A percentile compares a stretch with the other conserved stretches of the same genome.
phyloP scores from a whole-genome alignment of 495 filamentous ascomycete genomes.

The Trichoderma erinaceum region DNA sequence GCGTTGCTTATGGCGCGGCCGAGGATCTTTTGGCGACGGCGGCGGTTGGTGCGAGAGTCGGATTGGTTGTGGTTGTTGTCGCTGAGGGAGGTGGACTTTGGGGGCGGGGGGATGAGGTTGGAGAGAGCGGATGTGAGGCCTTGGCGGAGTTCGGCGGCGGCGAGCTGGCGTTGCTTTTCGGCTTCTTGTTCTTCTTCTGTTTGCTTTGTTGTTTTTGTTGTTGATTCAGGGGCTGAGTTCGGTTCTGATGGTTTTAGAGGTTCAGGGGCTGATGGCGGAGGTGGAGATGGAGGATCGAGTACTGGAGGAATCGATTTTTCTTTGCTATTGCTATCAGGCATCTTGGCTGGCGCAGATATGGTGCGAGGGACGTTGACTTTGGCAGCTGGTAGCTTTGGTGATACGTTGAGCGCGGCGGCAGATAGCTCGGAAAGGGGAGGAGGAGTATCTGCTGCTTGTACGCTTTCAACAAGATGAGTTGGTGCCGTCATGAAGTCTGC shows the following conservation, averaged over 20 bases:
- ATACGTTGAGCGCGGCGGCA: slow-evolving; percentile 33
- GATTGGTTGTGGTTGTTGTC: slow-evolving; percentile 21
- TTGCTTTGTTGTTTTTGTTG: slow-evolving; percentile 25
- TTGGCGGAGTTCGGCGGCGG: slow-evolving; percentile 22
- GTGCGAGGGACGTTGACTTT: slow-evolving; percentile 7
- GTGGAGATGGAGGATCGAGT: not conserved
- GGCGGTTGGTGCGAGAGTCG: slow-evolving; percentile 19
- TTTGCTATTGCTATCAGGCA: slow-evolving; percentile 13
- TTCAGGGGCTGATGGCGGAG: slow-evolving; percentile 12
- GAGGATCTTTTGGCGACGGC: slow-evolving; percentile 40
- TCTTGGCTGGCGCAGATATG: slow-evolving; percentile 9
- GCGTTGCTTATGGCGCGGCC: slow-evolving; percentile 47
- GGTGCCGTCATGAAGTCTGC: slow-evolving; percentile 33
- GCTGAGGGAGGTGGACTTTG: slow-evolving; percentile 21
- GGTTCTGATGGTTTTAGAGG: slow-evolving; percentile 18
- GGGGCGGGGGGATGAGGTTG: not conserved
- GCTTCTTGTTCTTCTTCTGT: slow-evolving; percentile 15
- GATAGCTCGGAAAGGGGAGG: slow-evolving; percentile 39
- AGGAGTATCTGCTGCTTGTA: slow-evolving; percentile 18
- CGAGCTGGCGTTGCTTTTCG: slow-evolving; percentile 18
- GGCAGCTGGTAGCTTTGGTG: slow-evolving; percentile 19
- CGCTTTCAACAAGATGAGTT: slow-evolving; percentile 27
- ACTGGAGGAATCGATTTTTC: not conserved
- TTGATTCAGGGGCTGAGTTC: slow-evolving; percentile 16
- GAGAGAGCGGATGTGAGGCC: slow-evolving; percentile 27